Evolutionary conservation across 1,284 basidiomycete species (phyloP).

Genomic region (Mixia osmundae): DNA sequence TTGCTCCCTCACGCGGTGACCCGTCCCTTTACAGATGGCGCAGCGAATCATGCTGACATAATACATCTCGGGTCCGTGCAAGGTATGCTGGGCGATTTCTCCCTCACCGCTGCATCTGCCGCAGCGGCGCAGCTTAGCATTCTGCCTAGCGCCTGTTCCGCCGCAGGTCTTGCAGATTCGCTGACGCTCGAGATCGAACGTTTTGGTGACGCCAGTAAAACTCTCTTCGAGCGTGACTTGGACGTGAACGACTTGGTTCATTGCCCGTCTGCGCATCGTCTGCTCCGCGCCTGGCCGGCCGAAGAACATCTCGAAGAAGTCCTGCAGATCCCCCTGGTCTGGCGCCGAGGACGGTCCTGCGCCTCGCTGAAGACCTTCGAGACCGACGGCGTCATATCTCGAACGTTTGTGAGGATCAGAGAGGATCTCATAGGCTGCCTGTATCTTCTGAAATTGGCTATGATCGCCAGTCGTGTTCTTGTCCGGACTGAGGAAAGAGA

Average conservation of each 20-base stretch:
- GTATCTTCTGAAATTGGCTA: conserved; percentile 62
- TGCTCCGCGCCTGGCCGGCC: conserved; percentile 24
- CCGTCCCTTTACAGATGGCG: conserved; percentile 52
- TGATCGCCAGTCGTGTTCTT: conserved; percentile 33
- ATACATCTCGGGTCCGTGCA: no score
- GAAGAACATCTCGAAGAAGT: conserved; percentile 60
- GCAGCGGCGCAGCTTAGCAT: no score
- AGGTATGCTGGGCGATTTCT: no score
- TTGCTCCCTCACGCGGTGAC: conserved; percentile 61
- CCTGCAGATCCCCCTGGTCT: conserved; percentile 30
- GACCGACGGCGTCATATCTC: conserved; percentile 57
- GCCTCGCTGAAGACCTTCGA: conserved; percentile 27
- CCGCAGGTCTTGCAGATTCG: conserved; percentile 51
- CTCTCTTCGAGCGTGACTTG: conserved; percentile 75
- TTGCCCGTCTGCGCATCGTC: conserved; percentile 31
- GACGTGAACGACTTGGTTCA: conserved; percentile 56
- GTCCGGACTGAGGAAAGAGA: conserved; percentile 5
- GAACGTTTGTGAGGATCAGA: conserved; percentile 51
- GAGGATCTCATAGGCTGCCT: conserved; percentile 71
- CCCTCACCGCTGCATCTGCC: no score
- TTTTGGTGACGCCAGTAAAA: conserved; percentile 72
- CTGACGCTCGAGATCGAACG: conserved; percentile 72
- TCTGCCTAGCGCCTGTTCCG: no score
- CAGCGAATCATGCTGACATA: no score
- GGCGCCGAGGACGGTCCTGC: conserved; percentile 24